These are phyloP conservation scores for Ophiostoma perfectum DNA, from an alignment of 2,329 filamentous ascomycete species.

Conservation along the genomic window DNA sequence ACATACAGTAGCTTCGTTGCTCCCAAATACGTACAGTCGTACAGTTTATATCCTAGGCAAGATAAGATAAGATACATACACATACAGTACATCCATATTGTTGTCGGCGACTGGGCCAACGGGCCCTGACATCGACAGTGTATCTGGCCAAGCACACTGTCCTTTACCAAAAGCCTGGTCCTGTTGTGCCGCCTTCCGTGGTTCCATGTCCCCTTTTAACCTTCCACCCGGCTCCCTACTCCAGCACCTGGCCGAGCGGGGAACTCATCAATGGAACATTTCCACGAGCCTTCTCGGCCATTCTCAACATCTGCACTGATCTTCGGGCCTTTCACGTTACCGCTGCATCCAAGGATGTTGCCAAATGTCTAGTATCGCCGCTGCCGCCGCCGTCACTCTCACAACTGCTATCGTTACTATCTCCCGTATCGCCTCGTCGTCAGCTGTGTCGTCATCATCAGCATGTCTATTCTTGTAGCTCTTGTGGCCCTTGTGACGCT, in stretches of 20 bases:
- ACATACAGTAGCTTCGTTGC: background rate
- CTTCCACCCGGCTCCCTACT: background rate
- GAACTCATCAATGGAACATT: slow-evolving; percentile 9
- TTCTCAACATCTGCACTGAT: background rate
- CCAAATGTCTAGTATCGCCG: background rate
- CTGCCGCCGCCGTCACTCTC: background rate
- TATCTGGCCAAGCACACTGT: background rate
- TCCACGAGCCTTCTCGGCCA: slow-evolving; percentile 11
- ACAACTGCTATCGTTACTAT: background rate
- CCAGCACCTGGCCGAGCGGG: background rate
- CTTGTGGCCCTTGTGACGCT: background rate
- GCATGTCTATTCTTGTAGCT: background rate
- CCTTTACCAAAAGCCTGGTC: background rate
- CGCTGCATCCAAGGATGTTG: background rate
- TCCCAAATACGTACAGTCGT: background rate
- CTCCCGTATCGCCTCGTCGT: background rate
- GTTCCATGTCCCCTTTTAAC: background rate
- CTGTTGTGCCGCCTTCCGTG: background rate
- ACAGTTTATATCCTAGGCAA: background rate
- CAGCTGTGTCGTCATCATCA: background rate
- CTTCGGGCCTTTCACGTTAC: background rate
- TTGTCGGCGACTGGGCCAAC: slow-evolving; percentile 2
- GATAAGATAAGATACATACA: background rate
- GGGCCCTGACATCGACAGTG: background rate
- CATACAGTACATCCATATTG: background rate